These are phyloP conservation scores for Fusarium staphyleae DNA, from an alignment of 2,329 filamentous ascomycete genomes.

Conservation along the genomic window DNA sequence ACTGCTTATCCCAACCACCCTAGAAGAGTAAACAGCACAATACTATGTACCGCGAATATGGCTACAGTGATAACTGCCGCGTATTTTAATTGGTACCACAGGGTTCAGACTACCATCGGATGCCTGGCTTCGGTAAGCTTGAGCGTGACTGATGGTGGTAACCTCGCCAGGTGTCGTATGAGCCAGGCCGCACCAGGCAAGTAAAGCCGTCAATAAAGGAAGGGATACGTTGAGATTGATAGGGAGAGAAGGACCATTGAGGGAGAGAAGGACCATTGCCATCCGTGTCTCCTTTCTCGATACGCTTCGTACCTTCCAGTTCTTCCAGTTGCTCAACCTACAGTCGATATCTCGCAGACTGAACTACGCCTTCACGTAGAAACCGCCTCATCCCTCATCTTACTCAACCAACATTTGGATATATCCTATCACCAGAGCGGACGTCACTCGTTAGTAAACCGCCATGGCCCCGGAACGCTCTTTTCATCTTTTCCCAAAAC, in stretches of 20 bases:
- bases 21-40: neutral
- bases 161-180: conserved; percentile 10
- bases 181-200: conserved; percentile 5
- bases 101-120: conserved; percentile 18
- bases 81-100: neutral
- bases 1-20: neutral
- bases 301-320: too few species aligned
- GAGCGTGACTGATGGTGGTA: neutral
- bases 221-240: too few species aligned
- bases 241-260: too few species aligned
- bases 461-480: conserved; percentile 10
- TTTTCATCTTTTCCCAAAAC: conserved; percentile 4
- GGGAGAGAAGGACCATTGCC: too few species aligned
- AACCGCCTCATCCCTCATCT: too few species aligned
- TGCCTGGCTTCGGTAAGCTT: neutral
- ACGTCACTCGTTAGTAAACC: conserved; percentile 1
- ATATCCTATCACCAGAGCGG: too few species aligned
- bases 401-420: too few species aligned
- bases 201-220: neutral
- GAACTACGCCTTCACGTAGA: too few species aligned
- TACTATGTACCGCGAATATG: neutral
- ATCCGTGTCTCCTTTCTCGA: too few species aligned
- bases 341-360: too few species aligned
- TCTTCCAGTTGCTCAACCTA: too few species aligned
- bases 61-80: neutral